Evolutionary conservation across 306 rosid species (phyloP).

Genomic region (Ormosia emarginata): DNA sequence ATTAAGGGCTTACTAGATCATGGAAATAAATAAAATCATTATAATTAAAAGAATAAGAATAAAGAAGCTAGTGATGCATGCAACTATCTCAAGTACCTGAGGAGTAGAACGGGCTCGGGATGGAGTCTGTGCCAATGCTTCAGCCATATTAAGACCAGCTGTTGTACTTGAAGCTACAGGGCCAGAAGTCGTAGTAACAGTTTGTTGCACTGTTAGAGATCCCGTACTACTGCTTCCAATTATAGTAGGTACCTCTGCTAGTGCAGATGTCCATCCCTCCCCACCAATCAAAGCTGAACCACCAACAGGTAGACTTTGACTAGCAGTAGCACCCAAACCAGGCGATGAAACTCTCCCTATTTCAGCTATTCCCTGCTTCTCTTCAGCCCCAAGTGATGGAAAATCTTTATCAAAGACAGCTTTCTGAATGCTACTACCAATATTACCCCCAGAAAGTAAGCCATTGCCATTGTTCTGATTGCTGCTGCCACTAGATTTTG

Average conservation of each 20-base stretch:
- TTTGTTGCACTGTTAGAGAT: slow-evolving; percentile 49
- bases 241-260: slow-evolving; percentile 73
- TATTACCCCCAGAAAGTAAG: slow-evolving; percentile 45
- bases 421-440: slow-evolving; percentile 61
- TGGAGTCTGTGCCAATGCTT: slow-evolving; percentile 84
- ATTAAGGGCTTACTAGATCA: slow-evolving; percentile 15
- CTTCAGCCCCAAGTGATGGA: slow-evolving; percentile 89
- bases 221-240: slow-evolving; percentile 67
- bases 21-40: not conserved
- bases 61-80: not conserved
- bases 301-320: slow-evolving; percentile 74
- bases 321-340: slow-evolving; percentile 60
- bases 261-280: slow-evolving; percentile 94
- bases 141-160: slow-evolving; percentile 89
- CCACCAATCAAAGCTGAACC: slow-evolving; percentile 83
- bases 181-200: slow-evolving; percentile 41
- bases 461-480: slow-evolving; percentile 60
- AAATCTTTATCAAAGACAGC: slow-evolving; percentile 91
- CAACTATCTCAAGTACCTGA: slow-evolving; percentile 55
- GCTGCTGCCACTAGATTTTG: slow-evolving; percentile 49
- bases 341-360: slow-evolving; percentile 84
- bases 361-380: slow-evolving; percentile 65
- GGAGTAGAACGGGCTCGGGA: slow-evolving; percentile 67
- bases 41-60: slow-evolving; percentile 4
- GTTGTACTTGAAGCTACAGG: slow-evolving; percentile 41